Evolutionary conservation across 257 asterid genomes (phyloP).

Genomic region (Plantago major): DNA sequence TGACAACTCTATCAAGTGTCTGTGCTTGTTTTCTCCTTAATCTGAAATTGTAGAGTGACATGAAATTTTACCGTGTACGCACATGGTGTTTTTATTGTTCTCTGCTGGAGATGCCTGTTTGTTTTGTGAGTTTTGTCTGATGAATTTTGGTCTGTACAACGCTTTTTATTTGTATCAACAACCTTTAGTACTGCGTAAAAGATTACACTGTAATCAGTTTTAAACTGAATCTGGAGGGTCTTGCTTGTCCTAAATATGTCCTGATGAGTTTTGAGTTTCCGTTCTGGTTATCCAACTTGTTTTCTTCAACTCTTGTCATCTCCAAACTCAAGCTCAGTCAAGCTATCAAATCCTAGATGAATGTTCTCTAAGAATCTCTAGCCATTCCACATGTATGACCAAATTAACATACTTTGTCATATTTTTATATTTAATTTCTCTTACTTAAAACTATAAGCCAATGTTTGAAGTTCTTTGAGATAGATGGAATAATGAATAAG

Average conservation of each 20-base stretch:
- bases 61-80: background rate
- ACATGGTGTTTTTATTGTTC: background rate
- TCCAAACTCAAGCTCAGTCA: too few relatives aligned
- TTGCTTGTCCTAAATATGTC: background rate
- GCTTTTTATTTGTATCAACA: slow-evolving; percentile 7
- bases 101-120: background rate
- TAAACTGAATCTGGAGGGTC: background rate
- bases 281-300: too few relatives aligned
- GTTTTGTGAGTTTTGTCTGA: background rate
- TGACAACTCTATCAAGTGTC: slow-evolving; percentile 7
- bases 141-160: slow-evolving; percentile 9
- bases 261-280: background rate
- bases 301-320: too few relatives aligned
- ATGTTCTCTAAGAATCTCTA: background rate
- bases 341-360: background rate
- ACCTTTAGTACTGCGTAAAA: background rate
- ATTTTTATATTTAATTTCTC: too few relatives aligned
- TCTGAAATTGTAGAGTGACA: background rate
- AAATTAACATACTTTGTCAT: too few relatives aligned
- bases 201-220: slow-evolving; percentile 6
- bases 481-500: too few relatives aligned
- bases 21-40: background rate
- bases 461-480: too few relatives aligned
- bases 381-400: too few relatives aligned
- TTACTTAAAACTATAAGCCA: too few relatives aligned